These are phyloP conservation scores for Fragaria nilgerrensis DNA, from an alignment of 306 rosid genomes.

Conservation along the genomic window DNA sequence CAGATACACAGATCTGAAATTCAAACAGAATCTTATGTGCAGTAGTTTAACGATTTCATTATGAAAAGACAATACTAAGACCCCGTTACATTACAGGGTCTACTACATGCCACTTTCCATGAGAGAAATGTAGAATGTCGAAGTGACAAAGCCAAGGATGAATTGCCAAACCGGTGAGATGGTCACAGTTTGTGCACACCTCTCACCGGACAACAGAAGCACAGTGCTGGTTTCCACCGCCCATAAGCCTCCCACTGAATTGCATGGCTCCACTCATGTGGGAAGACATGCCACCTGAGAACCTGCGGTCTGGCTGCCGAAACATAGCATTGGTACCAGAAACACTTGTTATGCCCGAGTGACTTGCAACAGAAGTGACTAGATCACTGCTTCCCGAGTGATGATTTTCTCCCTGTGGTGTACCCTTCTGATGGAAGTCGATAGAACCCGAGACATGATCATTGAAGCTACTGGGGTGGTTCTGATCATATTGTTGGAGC, in stretches of 20 bases:
- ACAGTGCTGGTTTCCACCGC: conserved; percentile 43
- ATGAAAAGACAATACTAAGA: background rate
- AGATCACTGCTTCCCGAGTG: conserved; percentile 34
- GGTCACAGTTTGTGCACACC: conserved; percentile 13
- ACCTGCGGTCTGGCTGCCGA: conserved; percentile 43
- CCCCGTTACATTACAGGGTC: background rate
- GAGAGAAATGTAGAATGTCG: conserved; percentile 1
- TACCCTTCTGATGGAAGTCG: conserved; percentile 30
- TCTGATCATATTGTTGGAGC: conserved; percentile 36
- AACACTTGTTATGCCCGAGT: conserved; percentile 47
- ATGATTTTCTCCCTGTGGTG: conserved; percentile 28
- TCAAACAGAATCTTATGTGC: background rate
- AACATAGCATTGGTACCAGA: conserved; percentile 33
- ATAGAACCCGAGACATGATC: conserved; percentile 17
- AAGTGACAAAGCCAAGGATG: conserved; percentile 88
- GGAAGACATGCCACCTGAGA: conserved; percentile 41
- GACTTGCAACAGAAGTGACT: conserved; percentile 35
- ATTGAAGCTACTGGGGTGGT: conserved; percentile 5
- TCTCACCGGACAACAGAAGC: conserved; percentile 60
- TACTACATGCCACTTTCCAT: background rate
- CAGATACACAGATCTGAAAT: background rate
- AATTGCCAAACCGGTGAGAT: conserved; percentile 57
- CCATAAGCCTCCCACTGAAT: conserved; percentile 48
- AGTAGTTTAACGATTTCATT: background rate
- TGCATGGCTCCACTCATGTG: conserved; percentile 45